These are phyloP conservation scores for Globisporangium lucens DNA, from an alignment of 352 stramenopile genomes.

Conservation along the genomic window DNA sequence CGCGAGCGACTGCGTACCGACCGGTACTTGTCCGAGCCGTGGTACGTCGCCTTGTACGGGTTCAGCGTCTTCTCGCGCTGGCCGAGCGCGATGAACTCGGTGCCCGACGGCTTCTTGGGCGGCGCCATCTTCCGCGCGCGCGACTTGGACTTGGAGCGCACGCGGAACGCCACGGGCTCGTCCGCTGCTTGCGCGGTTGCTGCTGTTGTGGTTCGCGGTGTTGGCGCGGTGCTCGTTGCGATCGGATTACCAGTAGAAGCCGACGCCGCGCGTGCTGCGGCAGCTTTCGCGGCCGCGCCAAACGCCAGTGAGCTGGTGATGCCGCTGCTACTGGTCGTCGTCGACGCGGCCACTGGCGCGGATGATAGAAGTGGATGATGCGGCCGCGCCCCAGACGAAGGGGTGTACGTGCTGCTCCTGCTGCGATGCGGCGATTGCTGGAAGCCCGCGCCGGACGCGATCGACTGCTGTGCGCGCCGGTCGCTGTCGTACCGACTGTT, in stretches of 20 bases:
- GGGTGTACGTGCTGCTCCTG: not conserved
- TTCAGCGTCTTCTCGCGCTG: constrained; percentile 23
- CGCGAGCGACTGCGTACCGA: constrained; percentile 26
- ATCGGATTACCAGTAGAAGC: not conserved
- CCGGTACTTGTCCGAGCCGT: constrained; percentile 30
- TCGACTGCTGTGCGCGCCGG: not conserved
- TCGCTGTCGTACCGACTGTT: not conserved
- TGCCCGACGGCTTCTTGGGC: constrained; percentile 21
- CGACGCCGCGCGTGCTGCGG: not conserved
- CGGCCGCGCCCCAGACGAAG: not conserved
- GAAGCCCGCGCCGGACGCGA: not conserved
- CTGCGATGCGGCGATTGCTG: constrained; percentile 8
- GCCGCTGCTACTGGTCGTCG: not conserved
- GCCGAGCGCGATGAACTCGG: constrained; percentile 55
- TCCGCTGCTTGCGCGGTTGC: not conserved
- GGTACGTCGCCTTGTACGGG: constrained; percentile 21
- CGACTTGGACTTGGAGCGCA: constrained; percentile 66
- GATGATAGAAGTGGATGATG: not conserved
- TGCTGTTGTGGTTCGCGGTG: not conserved
- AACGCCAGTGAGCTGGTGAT: not conserved
- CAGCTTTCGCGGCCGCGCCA: not conserved
- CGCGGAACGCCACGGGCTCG: constrained; percentile 31
- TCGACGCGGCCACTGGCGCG: not conserved
- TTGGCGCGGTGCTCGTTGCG: not conserved
- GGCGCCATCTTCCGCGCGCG: constrained; percentile 23